phyloP scores from a whole-genome alignment of 495 filamentous ascomycete genomes.

The Venustampulla echinocandica region DNA sequence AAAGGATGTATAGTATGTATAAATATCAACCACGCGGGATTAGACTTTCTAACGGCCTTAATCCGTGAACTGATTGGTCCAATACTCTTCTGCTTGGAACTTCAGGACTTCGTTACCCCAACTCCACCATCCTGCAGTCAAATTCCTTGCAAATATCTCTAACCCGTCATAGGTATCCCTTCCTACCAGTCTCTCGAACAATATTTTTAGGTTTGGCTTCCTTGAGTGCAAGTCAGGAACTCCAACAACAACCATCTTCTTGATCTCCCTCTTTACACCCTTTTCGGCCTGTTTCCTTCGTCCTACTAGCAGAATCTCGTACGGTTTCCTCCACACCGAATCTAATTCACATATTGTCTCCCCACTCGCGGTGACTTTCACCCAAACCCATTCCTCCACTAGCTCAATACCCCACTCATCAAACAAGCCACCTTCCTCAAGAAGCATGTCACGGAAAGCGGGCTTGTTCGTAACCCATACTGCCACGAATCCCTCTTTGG shows the following conservation, averaged over 20 bases:
- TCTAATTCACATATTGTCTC: slow-evolving; percentile 62
- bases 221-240: slow-evolving; percentile 89
- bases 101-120: slow-evolving; percentile 83
- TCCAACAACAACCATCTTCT: slow-evolving; percentile 44
- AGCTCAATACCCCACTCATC: slow-evolving; percentile 52
- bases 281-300: slow-evolving; percentile 19
- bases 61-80: slow-evolving; percentile 34
- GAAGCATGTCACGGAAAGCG: slow-evolving; percentile 48
- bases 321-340: slow-evolving; percentile 71
- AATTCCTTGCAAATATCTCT: slow-evolving; percentile 81
- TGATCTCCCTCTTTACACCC: slow-evolving; percentile 13
- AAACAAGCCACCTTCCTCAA: slow-evolving; percentile 46
- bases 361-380: slow-evolving; percentile 69
- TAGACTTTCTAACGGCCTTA: neutral
- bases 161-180: slow-evolving; percentile 49
- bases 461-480: slow-evolving; percentile 87
- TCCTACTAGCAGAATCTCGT: slow-evolving; percentile 73
- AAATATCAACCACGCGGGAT: slow-evolving; percentile 1
- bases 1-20: slow-evolving; percentile 10
- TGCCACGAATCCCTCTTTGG: slow-evolving; percentile 49
- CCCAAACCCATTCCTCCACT: slow-evolving; percentile 83
- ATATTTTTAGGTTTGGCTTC: slow-evolving; percentile 54
- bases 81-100: slow-evolving; percentile 65
- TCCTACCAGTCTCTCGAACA: slow-evolving; percentile 39
- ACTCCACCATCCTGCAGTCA: slow-evolving; percentile 81